Percentiles rank a stretch among this genome's conserved stretches.
phyloP scores from a whole-genome alignment of 139 green algal genomes.

The Chlorella sp. region DNA sequence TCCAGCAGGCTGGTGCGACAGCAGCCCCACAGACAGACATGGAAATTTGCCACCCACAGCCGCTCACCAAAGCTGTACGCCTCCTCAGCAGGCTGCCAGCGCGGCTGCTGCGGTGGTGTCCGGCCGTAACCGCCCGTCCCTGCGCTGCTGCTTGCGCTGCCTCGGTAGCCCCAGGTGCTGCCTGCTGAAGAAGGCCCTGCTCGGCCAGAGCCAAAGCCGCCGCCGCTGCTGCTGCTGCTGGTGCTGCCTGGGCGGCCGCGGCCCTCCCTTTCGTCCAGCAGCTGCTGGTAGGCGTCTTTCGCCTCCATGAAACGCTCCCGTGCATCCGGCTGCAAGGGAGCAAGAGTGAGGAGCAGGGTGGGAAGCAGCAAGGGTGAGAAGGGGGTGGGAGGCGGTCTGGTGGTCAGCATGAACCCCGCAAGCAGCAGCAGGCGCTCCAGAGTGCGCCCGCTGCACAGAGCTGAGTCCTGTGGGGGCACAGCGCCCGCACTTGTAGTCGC shows the following conservation, averaged over 20 bases:
- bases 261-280: constrained; percentile 54
- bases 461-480: no score
- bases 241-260: constrained; percentile 1
- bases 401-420: no score
- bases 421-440: no score
- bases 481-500: not conserved
- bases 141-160: not conserved
- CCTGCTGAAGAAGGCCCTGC: not conserved
- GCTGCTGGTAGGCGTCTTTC: constrained; percentile 78
- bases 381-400: not conserved
- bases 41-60: not conserved
- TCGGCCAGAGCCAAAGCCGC: not conserved
- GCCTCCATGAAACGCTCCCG: constrained; percentile 80
- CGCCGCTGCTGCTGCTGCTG: constrained; percentile 18
- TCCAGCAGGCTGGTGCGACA: no score
- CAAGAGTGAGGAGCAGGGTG: not conserved
- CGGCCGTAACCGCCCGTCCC: not conserved
- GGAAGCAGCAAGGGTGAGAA: not conserved
- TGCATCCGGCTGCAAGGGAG: constrained; percentile 58
- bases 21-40: no score
- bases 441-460: no score
- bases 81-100: constrained; percentile 29
- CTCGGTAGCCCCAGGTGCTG: no score
- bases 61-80: constrained; percentile 48
- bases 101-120: not conserved